Percentiles rank a stretch among this genome's conserved stretches.
These are phyloP conservation scores for Suillus clintonianus DNA, from an alignment of 768 basidiomycete species.

Conservation along the genomic window DNA sequence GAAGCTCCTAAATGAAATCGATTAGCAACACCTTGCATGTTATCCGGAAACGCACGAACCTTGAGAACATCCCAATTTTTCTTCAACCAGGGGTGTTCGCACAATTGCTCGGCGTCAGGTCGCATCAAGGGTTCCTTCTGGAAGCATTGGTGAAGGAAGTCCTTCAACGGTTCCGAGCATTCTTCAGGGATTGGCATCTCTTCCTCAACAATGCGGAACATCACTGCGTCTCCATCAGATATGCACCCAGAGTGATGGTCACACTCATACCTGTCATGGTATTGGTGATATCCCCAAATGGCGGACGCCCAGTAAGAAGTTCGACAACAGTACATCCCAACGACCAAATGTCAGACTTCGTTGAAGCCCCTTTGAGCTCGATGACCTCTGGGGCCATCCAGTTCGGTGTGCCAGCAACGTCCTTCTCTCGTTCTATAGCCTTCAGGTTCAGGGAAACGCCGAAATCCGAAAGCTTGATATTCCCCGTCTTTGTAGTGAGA, in stretches of 20 bases:
- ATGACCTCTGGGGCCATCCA: conserved; percentile 99
- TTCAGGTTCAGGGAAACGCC: conserved; percentile 95
- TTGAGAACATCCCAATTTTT: conserved; percentile 77
- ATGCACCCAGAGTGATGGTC: conserved; percentile 9
- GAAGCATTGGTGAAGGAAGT: conserved; percentile 89
- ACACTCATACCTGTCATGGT: conserved; percentile 77
- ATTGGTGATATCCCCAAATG: conserved; percentile 87
- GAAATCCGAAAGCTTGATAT: conserved; percentile 96
- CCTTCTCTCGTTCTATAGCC: conserved; percentile 84
- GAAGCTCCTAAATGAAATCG: conserved; percentile 57
- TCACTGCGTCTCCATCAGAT: conserved; percentile 52
- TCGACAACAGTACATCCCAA: conserved; percentile 94
- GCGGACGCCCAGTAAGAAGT: conserved; percentile 88
- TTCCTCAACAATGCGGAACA: conserved; percentile 98
- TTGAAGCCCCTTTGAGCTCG: conserved; percentile 89
- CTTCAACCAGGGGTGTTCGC: conserved; percentile 90
- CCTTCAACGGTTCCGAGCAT: conserved; percentile 71
- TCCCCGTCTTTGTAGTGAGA: conserved; percentile 96
- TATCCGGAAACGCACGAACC: conserved; percentile 42
- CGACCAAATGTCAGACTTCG: conserved; percentile 95
- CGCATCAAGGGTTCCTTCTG: conserved; percentile 81
- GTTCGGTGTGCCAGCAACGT: conserved; percentile 93
- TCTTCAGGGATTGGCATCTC: conserved; percentile 81
- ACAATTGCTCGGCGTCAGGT: conserved; percentile 84
- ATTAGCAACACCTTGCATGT: neutral